These are phyloP conservation scores for Xylaria curta DNA, from an alignment of 495 filamentous ascomycete species.

Conservation along the genomic window DNA sequence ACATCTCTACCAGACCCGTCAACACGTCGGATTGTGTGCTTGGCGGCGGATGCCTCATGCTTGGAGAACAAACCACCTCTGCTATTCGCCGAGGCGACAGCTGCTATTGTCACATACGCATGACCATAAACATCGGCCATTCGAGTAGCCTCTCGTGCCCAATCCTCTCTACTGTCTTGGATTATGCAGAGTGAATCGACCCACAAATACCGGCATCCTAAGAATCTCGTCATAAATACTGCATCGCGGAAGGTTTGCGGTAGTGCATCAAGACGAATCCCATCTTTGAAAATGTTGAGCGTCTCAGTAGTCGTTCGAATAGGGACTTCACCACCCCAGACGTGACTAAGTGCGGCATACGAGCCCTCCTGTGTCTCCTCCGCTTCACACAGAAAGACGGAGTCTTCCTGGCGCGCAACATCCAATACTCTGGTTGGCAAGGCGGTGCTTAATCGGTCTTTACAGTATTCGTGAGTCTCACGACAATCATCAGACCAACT, in stretches of 20 bases:
- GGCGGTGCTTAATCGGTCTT: neutral
- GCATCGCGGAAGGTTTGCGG: neutral
- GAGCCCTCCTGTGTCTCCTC: neutral
- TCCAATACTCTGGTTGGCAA: neutral
- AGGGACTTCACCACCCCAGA: neutral
- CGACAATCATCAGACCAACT: neutral
- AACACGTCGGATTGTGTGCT: neutral
- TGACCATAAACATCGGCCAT: neutral
- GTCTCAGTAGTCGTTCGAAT: neutral
- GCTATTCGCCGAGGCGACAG: neutral
- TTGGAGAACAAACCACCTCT: neutral
- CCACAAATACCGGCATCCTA: too few species aligned
- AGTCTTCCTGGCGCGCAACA: neutral
- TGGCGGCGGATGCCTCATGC: neutral
- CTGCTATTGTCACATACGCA: neutral
- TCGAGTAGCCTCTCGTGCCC: neutral
- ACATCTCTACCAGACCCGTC: neutral
- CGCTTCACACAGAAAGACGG: neutral
- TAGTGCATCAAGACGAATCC: neutral
- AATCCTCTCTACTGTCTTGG: neutral
- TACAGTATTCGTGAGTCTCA: neutral
- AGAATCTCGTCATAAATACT: too few species aligned
- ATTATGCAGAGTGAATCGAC: neutral
- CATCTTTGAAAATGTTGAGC: neutral
- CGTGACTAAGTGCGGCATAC: neutral